Conservation (phyloP, 78 protist species). For the Andalucia godoyi region DNA sequence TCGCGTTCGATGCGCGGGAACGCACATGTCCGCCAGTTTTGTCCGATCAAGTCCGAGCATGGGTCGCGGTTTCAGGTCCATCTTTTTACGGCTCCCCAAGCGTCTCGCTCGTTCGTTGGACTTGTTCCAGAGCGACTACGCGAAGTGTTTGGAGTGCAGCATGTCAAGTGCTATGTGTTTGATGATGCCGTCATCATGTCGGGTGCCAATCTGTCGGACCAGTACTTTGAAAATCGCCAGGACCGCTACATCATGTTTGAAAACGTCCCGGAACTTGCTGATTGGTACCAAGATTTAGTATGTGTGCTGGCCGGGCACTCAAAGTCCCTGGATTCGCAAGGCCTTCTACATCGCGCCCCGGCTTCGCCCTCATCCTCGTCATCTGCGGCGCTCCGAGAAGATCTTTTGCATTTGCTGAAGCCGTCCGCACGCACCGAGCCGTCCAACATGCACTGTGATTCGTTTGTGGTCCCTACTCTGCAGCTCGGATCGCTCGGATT, state of each 20-base stretch:
- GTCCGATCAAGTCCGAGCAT: too few relatives aligned
- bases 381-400: not conserved
- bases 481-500: not conserved
- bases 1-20: too few relatives aligned
- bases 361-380: not conserved
- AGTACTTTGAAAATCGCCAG: conserved; percentile 46
- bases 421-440: not conserved
- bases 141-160: conserved; percentile 52
- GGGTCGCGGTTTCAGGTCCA: too few relatives aligned
- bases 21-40: too few relatives aligned
- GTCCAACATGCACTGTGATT: not conserved
- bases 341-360: not conserved
- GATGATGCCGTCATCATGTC: conserved; percentile 45
- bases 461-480: not conserved
- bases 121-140: too few relatives aligned
- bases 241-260: conserved; percentile 30
- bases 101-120: too few relatives aligned
- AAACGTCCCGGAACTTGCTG: not conserved
- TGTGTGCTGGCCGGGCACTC: not conserved
- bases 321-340: not conserved
- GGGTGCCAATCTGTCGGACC: conserved; percentile 37
- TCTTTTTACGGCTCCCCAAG: too few relatives aligned
- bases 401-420: not conserved
- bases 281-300: not conserved
- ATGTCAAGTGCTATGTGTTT: conserved; percentile 34